A percentile compares a stretch with the other conserved stretches of the same genome.
Conservation (phyloP, 495 filamentous ascomycete genomes). For the Aspergillus nidulans region DNA sequence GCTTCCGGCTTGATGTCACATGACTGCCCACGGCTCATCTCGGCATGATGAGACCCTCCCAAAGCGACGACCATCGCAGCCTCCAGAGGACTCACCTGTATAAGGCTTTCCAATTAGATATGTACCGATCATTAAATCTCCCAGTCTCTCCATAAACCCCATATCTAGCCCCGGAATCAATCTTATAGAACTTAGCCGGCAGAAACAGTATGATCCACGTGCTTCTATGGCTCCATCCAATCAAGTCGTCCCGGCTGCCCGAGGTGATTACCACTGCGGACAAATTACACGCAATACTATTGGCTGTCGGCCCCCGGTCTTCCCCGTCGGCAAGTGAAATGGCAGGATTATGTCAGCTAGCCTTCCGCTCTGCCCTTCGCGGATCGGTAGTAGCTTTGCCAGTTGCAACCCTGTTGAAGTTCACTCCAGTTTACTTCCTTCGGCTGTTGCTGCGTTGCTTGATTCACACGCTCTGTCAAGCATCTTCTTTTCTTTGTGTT, state of each 20-base stretch:
- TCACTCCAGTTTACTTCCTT: conserved; percentile 19
- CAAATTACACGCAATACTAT: conserved; percentile 25
- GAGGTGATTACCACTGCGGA: conserved; percentile 34
- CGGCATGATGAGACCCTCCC: conserved; percentile 3
- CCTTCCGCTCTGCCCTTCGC: conserved; percentile 17
- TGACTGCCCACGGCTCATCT: conserved; percentile 9
- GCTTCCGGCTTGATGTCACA: conserved; percentile 8
- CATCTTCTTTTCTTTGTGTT: conserved; percentile 10
- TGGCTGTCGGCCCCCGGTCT: conserved; percentile 30
- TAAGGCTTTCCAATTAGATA: no score
- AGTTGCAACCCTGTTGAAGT: not conserved
- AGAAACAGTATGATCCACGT: conserved; percentile 33
- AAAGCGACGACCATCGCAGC: no score
- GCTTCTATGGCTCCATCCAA: conserved; percentile 22
- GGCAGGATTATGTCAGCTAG: conserved; percentile 37
- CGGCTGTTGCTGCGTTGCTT: conserved; percentile 26
- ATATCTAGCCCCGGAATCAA: conserved; percentile 14
- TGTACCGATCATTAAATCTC: no score
- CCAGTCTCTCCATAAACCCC: no score
- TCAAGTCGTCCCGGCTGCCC: conserved; percentile 26
- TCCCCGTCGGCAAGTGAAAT: conserved; percentile 35
- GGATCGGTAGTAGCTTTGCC: conserved; percentile 28
- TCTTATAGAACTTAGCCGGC: conserved; percentile 9
- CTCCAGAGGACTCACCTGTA: no score
- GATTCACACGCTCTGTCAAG: not conserved